phyloP scores from a whole-genome alignment of 169 alveolate genomes.

The Plasmodium vivax region DNA sequence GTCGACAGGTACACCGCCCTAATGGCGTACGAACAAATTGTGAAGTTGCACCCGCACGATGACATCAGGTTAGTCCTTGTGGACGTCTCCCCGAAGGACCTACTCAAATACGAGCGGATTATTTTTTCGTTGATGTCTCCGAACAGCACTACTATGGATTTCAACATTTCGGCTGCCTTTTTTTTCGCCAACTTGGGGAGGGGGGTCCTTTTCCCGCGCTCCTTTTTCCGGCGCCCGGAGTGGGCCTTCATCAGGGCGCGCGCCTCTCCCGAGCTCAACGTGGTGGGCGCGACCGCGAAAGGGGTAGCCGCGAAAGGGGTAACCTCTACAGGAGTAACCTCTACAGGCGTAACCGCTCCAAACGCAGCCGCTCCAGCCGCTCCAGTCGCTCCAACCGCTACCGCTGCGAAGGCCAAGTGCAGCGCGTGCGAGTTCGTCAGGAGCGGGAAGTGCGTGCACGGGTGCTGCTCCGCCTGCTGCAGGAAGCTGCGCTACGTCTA shows the following conservation, averaged over 20 bases:
- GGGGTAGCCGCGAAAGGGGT: not conserved
- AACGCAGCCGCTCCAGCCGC: too few species aligned
- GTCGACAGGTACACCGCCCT: conserved; percentile 81
- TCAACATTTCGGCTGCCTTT: conserved; percentile 81
- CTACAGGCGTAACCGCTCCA: too few species aligned
- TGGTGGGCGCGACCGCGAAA: not conserved
- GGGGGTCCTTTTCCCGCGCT: conserved; percentile 68
- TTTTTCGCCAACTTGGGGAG: conserved; percentile 78
- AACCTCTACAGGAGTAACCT: not conserved
- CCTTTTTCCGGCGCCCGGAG: conserved; percentile 41
- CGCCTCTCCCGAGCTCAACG: conserved; percentile 22
- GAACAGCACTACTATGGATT: conserved; percentile 81
- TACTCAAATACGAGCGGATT: conserved; percentile 71
- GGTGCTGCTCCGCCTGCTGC: conserved; percentile 46
- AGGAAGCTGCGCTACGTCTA: conserved; percentile 27
- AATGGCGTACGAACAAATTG: conserved; percentile 78
- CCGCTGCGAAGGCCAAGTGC: not conserved
- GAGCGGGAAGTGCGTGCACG: conserved; percentile 46
- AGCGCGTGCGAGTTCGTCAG: conserved; percentile 7
- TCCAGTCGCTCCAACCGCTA: not conserved
- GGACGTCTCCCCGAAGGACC: conserved; percentile 76
- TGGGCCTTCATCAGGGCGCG: conserved; percentile 76
- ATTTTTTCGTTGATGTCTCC: conserved; percentile 74
- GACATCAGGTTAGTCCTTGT: conserved; percentile 78
- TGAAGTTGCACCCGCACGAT: conserved; percentile 65